These are phyloP conservation scores for Cucurbitaria berberidis DNA, from an alignment of 2,329 filamentous ascomycete species.

Conservation along the genomic window DNA sequence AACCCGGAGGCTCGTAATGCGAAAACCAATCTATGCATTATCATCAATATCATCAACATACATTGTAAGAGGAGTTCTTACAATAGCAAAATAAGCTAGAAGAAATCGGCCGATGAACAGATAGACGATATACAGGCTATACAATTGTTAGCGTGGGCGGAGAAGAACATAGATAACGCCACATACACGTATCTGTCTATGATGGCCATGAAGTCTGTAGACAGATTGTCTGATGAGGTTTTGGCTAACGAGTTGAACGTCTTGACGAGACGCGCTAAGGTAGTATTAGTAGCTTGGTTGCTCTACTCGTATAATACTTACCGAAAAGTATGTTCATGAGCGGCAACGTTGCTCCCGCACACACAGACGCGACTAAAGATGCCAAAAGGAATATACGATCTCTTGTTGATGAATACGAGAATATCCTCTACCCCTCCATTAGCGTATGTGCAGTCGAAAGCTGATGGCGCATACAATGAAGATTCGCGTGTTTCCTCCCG, in stretches of 20 bases:
- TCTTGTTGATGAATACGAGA: constrained; percentile 22
- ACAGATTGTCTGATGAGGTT: constrained; percentile 1
- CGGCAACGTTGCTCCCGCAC: constrained; percentile 47
- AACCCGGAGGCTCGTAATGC: constrained; percentile 31
- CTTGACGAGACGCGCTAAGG: constrained; percentile 22
- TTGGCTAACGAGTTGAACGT: constrained; percentile 14
- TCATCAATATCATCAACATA: no score
- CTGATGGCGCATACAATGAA: constrained; percentile 1
- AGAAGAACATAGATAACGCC: neutral
- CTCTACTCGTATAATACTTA: constrained; percentile 21
- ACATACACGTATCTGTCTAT: constrained; percentile 29
- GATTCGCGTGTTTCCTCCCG: neutral
- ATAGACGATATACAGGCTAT: constrained; percentile 59
- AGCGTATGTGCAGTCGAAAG: neutral
- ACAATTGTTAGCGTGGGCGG: neutral
- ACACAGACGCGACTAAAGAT: constrained; percentile 25
- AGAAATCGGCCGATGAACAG: constrained; percentile 63
- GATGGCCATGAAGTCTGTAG: constrained; percentile 14
- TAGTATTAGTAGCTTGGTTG: neutral
- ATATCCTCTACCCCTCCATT: constrained; percentile 23
- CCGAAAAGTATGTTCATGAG: constrained; percentile 66
- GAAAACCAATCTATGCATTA: constrained; percentile 29
- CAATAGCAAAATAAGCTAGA: constrained; percentile 62
- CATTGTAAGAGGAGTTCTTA: constrained; percentile 37
- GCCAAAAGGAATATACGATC: constrained; percentile 21